Percentiles rank a stretch among this genome's conserved stretches.
Conservation (phyloP, 225 moss, liverwort and hornwort genomes). For the Polytrichum formosum region DNA sequence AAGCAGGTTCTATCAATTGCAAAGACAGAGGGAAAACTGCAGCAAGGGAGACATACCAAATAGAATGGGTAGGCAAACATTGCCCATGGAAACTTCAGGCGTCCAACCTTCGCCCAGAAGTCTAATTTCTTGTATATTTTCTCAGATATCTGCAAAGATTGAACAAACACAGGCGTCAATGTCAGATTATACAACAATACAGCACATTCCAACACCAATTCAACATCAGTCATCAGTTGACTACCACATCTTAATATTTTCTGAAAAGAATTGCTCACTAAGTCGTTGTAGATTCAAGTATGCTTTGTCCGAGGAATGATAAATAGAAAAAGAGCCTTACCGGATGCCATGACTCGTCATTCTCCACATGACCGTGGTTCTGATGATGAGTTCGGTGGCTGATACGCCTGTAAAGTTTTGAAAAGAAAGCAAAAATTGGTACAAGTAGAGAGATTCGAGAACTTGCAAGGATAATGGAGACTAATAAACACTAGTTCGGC, state of each 20-base stretch:
- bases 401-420: conserved; percentile 41
- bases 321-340: conserved; percentile 16
- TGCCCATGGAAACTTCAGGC: conserved; percentile 61
- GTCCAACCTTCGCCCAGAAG: conserved; percentile 25
- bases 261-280: not conserved
- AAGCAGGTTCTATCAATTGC: no score
- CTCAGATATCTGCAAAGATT: conserved; percentile 36
- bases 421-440: not conserved
- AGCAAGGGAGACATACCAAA: conserved; percentile 26
- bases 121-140: conserved; percentile 27
- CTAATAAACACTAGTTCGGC: no score
- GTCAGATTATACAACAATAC: no score
- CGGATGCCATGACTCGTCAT: conserved; percentile 96
- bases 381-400: conserved; percentile 98
- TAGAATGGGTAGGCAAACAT: conserved; percentile 88
- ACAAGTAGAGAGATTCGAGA: not conserved
- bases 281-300: not conserved
- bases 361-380: conserved; percentile 91
- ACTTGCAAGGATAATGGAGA: no score
- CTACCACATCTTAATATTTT: not conserved
- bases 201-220: no score
- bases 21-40: not conserved
- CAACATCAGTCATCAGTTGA: not conserved
- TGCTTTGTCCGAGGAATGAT: not conserved
- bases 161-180: not conserved